Percentiles rank a stretch among this genome's conserved stretches.
Evolutionary conservation across 306 rosid genomes (phyloP).

Genomic region (Mimosa bimucronata): DNA sequence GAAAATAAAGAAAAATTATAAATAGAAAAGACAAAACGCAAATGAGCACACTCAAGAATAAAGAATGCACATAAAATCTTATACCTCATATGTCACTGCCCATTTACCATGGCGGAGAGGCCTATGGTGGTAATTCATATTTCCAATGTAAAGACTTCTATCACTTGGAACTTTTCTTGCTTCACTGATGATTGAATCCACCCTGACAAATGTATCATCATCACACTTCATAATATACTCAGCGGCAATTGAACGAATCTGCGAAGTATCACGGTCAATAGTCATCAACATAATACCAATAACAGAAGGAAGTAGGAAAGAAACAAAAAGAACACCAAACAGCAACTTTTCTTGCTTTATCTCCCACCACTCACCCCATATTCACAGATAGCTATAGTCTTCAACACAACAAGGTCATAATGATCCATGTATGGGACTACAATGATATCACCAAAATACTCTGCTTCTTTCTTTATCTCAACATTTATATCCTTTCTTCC

Average conservation of each 20-base stretch:
- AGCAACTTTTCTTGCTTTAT: constrained; percentile 25
- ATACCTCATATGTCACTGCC: constrained; percentile 98
- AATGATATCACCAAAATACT: constrained; percentile 88
- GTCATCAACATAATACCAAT: constrained; percentile 21
- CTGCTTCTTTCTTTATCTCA: constrained; percentile 87
- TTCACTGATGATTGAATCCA: constrained; percentile 74
- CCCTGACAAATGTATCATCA: constrained; percentile 94
- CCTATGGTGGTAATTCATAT: constrained; percentile 82
- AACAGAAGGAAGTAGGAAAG: not conserved
- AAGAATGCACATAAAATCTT: constrained; percentile 18
- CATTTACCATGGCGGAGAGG: constrained; percentile 96
- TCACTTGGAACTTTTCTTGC: constrained; percentile 50
- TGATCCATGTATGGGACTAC: constrained; percentile 94
- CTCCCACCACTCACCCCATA: constrained; percentile 74
- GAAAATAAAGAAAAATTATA: not conserved
- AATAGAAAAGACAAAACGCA: constrained; percentile 8
- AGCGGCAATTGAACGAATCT: constrained; percentile 69
- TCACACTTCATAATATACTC: constrained; percentile 92
- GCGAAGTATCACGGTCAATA: constrained; percentile 35
- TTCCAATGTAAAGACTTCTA: constrained; percentile 83
- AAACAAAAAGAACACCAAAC: constrained; percentile 5
- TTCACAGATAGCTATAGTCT: constrained; percentile 94
- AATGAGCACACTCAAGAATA: not conserved
- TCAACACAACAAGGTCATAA: constrained; percentile 94
- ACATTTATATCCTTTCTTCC: constrained; percentile 83